Base-by-base conservation (phyloP, 306 rosid species). In the Casuarina equisetifolia region DNA sequence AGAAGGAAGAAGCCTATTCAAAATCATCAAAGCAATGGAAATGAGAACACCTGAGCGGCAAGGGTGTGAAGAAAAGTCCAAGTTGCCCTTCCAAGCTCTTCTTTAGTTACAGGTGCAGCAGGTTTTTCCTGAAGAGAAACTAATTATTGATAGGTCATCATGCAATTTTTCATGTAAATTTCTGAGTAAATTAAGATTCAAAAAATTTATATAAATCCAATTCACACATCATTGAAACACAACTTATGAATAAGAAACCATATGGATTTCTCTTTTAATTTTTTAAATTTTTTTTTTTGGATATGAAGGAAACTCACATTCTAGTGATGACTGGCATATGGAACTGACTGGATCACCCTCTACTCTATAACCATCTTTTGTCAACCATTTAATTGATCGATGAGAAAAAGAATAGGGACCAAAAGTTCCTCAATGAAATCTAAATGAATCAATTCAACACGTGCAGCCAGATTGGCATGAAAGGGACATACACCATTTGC, bases 1-100 rank as follows among this genome's bases (percentile, higher is more conserved):
- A 80, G 3, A 10, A 15, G 5, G 55, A 43, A 36, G 75, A 58
- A 52, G 63, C 19, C 3, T 17, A 59, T 45, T 6, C 40, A 63
- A 17, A 69, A 77, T 63, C 36, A 81, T 64, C 54, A 68, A 74
- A 74, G 76, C 16, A 59, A 64, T 53, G 62, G 17, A 54, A 50
- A 48, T 77, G 58, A 58, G 53, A 73, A 83, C 73, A 94, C 97
- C 97, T 92, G 96, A 80, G 98, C 97, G 55, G 89, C 97, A 79
- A 94, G 92, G 67, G 94, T 92, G 91, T 94, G 98, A 83, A 94
- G 98, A 73, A 94, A 91, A 72, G 93, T 94, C 98, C 98, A 94
- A 61, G 97, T 90, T 16, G 97, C 89, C 86, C 89, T 87, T 76
- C 98, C 98, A 75, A 95, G 95, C 73, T 84, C 97, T 82, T 91